Evolutionary conservation across 2,329 filamentous ascomycete genomes (phyloP).

Genomic region (Colletotrichum gloeosporioides): DNA sequence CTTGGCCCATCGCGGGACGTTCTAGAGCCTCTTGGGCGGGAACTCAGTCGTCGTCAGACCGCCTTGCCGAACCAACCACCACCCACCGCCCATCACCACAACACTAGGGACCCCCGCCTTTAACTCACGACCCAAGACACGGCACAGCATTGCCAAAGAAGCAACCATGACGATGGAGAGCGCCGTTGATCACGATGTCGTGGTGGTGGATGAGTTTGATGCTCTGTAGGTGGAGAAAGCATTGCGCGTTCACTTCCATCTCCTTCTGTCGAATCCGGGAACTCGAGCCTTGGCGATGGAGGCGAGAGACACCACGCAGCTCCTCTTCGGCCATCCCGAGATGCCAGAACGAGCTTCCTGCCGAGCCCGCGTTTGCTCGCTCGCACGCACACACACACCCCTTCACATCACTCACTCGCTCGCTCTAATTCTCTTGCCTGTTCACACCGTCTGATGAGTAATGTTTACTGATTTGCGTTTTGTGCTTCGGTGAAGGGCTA

Average conservation of each 20-base stretch:
- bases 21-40: neutral
- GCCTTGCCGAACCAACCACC: neutral
- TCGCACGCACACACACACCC: neutral
- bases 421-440: neutral
- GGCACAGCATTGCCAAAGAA: neutral
- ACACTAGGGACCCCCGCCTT: neutral
- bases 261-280: neutral
- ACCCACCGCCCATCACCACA: neutral
- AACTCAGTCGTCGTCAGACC: conserved; percentile 4
- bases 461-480: neutral
- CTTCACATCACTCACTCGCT: neutral
- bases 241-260: neutral
- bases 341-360: neutral
- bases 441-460: conserved; percentile 10
- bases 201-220: conserved; percentile 59
- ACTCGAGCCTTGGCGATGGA: neutral
- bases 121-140: neutral
- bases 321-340: neutral
- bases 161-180: conserved; percentile 29
- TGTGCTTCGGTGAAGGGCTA: conserved; percentile 28
- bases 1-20: neutral
- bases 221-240: conserved; percentile 49
- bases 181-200: conserved; percentile 42
- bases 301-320: neutral
- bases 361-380: neutral